These are phyloP conservation scores for Talaromyces sp. DNA, from an alignment of 2,329 filamentous ascomycete species.

Conservation along the genomic window DNA sequence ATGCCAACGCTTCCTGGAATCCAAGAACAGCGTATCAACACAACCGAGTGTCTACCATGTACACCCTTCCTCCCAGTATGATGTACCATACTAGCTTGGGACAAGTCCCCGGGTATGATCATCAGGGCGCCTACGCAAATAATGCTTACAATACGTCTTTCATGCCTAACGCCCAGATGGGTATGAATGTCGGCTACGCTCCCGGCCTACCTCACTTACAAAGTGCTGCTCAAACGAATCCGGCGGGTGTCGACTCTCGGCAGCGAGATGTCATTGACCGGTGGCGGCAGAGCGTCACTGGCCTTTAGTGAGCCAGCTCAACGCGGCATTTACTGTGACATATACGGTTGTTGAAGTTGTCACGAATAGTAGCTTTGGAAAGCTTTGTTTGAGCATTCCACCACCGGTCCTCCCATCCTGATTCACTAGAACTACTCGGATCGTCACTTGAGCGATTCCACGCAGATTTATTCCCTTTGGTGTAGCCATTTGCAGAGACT, in stretches of 20 bases:
- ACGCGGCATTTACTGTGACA: background rate
- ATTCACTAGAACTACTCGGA: background rate
- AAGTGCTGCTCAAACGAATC: constrained; percentile 15
- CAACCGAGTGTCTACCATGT: constrained; percentile 27
- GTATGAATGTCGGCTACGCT: constrained; percentile 20
- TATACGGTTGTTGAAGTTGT: background rate
- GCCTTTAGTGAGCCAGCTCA: background rate
- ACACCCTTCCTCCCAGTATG: constrained; percentile 20
- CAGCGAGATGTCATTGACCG: constrained; percentile 55
- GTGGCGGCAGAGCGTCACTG: constrained; percentile 48
- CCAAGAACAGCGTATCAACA: background rate
- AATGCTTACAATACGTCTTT: constrained; percentile 9
- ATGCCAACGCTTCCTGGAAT: background rate
- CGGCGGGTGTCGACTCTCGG: constrained; percentile 40
- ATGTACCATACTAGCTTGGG: constrained; percentile 13
- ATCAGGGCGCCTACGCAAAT: constrained; percentile 10
- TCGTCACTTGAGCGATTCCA: background rate
- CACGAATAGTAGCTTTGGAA: background rate
- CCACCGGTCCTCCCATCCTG: background rate
- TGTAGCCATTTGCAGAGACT: background rate
- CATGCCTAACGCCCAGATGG: constrained; percentile 13
- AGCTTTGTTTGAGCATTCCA: background rate
- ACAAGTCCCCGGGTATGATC: constrained; percentile 16
- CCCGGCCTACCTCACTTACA: constrained; percentile 17
- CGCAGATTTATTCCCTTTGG: background rate